Base-by-base conservation (phyloP, 345 rosid genomes). In the Ceriops tagal region DNA sequence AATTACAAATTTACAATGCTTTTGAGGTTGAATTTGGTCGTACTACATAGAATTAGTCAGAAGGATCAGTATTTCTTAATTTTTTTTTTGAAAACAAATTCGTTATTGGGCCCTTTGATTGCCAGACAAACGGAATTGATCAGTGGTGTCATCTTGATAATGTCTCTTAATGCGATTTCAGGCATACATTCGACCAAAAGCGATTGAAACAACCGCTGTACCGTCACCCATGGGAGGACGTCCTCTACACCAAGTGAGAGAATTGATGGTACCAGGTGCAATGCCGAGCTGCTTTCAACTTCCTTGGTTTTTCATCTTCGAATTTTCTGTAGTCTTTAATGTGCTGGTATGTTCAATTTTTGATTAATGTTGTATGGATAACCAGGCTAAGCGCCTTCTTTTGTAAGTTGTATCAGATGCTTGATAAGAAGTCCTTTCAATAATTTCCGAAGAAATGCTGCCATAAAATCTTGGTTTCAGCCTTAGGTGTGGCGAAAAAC, bases 181-280 rank as follows among this genome's bases (percentile, higher is more conserved):
- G 97, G 84, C 99, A 95, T 71, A 88, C 96, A 10, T 95, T 95
- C 11, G 97, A 95, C 74, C 96, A 92, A 83, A 92, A 92, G 96
- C 86, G 97, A 75, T 56, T 95, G 91, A 95, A 95, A 78, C 96
- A 92, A 78, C 98, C 99, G 55, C 85, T 92, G 26, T 95, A 88
- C 80, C 87, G 98, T 64, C 96, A 92, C 76, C 98, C 98, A 20
- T 92, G 97, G 99, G 99, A 92, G 77, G 99, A 95, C 77, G 97
- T 92, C 66, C 89, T 95, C 79, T 95, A 92, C 86, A 88, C 96
- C 84, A 95, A 92, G 93, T 95, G 78, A 89, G 19, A 46, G 52
- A 37, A 47, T 49, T 52, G 1, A 53, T 1, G 0, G 15, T 30
- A 31, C 39, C 70, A 32, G 77, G 67, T 35, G 74, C 71, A 59